These are phyloP conservation scores for Aspergillus wentii DNA, from an alignment of 495 filamentous ascomycete genomes.

Conservation along the genomic window DNA sequence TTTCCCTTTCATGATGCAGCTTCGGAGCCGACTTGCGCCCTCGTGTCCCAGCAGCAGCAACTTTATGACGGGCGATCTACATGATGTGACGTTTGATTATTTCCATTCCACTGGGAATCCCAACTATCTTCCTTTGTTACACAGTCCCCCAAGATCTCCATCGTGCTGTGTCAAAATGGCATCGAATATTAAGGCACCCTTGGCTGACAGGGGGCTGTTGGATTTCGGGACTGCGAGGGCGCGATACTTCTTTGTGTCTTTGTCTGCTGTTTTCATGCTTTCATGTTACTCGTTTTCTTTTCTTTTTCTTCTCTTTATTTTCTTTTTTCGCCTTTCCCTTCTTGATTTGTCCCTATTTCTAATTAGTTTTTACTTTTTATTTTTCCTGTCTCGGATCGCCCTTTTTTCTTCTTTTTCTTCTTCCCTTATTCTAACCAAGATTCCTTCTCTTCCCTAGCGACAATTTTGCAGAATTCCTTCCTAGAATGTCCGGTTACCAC, in stretches of 20 bases:
- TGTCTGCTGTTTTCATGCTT: conserved; percentile 6
- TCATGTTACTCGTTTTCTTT: conserved; percentile 7
- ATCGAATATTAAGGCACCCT: no score
- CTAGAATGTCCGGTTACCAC: conserved; percentile 36
- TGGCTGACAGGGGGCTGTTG: no score
- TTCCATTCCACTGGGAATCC: no score
- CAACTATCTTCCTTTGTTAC: no score
- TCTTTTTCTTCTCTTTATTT: conserved; percentile 8
- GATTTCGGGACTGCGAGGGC: no score
- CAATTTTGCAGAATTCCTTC: conserved; percentile 34
- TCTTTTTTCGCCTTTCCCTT: background rate
- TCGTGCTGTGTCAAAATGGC: no score
- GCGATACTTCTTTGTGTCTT: conserved; percentile 8
- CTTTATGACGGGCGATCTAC: no score
- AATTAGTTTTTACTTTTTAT: conserved; percentile 7
- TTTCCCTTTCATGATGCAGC: background rate
- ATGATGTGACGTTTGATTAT: no score
- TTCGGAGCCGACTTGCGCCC: conserved; percentile 2
- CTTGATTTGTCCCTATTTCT: background rate
- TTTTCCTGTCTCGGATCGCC: background rate
- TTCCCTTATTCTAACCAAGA: conserved; percentile 8
- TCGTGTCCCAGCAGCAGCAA: no score
- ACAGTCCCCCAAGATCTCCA: no score
- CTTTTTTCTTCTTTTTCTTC: conserved; percentile 1
- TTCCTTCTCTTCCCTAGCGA: conserved; percentile 17